Percentiles rank a stretch among this genome's conserved stretches.
Evolutionary conservation across 2,329 filamentous ascomycete species (phyloP).

Genomic region (Truncatella angustata): DNA sequence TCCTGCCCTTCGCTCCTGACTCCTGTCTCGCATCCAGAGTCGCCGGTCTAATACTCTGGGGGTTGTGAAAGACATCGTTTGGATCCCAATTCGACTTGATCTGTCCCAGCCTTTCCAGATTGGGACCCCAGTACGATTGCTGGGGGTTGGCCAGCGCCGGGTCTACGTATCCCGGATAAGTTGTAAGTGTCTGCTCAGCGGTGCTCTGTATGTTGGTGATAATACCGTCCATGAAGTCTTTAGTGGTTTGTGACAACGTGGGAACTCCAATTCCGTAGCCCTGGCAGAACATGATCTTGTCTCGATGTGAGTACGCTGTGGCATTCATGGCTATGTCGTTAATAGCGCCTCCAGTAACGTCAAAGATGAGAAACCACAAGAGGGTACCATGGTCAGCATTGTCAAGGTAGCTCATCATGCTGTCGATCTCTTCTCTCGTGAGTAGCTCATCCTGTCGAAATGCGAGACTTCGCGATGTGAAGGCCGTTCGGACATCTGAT

Average conservation of each 20-base stretch:
- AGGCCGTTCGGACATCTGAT: constrained; percentile 45
- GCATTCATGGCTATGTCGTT: constrained; percentile 53
- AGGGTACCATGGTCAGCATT: constrained; percentile 46
- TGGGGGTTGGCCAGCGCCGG: constrained; percentile 45
- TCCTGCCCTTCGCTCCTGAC: constrained; percentile 5
- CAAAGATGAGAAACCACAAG: constrained; percentile 62
- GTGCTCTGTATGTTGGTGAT: constrained; percentile 40
- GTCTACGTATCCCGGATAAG: constrained; percentile 66
- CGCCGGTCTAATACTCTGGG: constrained; percentile 47
- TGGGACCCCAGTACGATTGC: constrained; percentile 53
- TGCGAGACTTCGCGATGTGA: constrained; percentile 58
- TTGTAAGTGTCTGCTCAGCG: constrained; percentile 40
- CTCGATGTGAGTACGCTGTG: constrained; percentile 62
- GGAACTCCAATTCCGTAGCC: constrained; percentile 55
- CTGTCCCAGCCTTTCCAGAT: constrained; percentile 42
- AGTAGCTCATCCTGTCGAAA: constrained; percentile 50
- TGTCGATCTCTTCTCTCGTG: constrained; percentile 39
- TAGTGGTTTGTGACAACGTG: constrained; percentile 42
- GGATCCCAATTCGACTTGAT: constrained; percentile 55
- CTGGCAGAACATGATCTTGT: constrained; percentile 64
- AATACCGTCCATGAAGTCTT: constrained; percentile 50
- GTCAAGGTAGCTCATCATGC: constrained; percentile 55
- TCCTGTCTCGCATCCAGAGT: constrained; percentile 8
- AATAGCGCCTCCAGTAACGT: constrained; percentile 59
- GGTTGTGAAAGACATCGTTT: constrained; percentile 55